These are phyloP conservation scores for Pelargonium citronellum DNA, from an alignment of 441 rosid species.

Conservation along the genomic window DNA sequence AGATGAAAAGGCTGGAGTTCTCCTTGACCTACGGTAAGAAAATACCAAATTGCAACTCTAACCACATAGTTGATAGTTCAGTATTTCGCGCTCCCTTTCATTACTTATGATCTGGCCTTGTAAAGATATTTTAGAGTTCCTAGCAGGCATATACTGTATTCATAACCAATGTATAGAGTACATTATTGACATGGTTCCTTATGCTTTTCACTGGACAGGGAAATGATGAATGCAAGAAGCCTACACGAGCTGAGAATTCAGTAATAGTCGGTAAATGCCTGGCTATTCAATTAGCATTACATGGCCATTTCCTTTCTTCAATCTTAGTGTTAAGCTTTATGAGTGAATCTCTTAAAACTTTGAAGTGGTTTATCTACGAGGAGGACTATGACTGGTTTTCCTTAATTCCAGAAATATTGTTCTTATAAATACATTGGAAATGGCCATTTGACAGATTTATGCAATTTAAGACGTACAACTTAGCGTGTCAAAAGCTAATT, in stretches of 20 bases:
- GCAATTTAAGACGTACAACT: neutral
- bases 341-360: neutral
- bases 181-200: conserved; percentile 7
- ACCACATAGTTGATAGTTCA: too few relatives aligned
- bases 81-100: neutral
- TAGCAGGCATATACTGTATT: neutral
- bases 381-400: neutral
- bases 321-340: neutral
- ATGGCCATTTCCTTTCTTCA: neutral
- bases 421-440: neutral
- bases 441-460: neutral
- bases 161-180: neutral
- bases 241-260: conserved; percentile 23
- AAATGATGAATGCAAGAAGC: conserved; percentile 29
- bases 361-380: neutral
- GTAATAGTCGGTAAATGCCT: conserved; percentile 24
- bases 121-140: neutral
- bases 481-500: neutral
- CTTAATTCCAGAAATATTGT: neutral
- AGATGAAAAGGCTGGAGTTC: neutral
- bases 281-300: conserved; percentile 3
- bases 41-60: too few relatives aligned
- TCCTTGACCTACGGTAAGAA: too few relatives aligned
- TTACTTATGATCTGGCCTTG: neutral
- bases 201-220: conserved; percentile 40